A percentile compares a stretch with the other conserved stretches of the same genome.
These are phyloP conservation scores for Hortiboletus rubellus DNA, from an alignment of 1,284 basidiomycete genomes.

Conservation along the genomic window DNA sequence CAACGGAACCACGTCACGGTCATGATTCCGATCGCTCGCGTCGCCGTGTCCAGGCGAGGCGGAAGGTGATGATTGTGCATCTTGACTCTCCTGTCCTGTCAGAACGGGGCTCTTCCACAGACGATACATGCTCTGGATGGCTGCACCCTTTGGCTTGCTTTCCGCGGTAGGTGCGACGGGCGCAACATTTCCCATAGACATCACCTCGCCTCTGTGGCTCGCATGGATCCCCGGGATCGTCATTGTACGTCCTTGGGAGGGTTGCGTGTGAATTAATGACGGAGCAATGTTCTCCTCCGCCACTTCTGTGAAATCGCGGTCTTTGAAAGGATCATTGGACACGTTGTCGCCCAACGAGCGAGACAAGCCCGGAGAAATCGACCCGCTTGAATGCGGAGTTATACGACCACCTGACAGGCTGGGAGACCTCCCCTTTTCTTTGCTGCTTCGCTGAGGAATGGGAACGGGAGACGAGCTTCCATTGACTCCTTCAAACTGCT, in stretches of 20 bases:
- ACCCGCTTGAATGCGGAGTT: constrained; percentile 21
- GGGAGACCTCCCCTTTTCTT: constrained; percentile 30
- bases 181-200: constrained; percentile 74
- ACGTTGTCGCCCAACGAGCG: constrained; percentile 32
- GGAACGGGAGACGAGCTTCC: constrained; percentile 31
- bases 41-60: constrained; percentile 17
- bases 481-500: constrained; percentile 34
- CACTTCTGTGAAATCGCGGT: constrained; percentile 32
- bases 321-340: constrained; percentile 26
- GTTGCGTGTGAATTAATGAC: constrained; percentile 67
- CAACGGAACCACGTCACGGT: constrained; percentile 34
- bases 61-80: constrained; percentile 25
- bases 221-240: constrained; percentile 79
- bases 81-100: constrained; percentile 30
- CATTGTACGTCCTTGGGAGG: constrained; percentile 69
- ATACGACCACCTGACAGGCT: constrained; percentile 31
- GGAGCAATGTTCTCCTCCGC: constrained; percentile 24
- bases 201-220: constrained; percentile 73
- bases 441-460: constrained; percentile 31
- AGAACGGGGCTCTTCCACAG: constrained; percentile 59
- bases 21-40: constrained; percentile 33
- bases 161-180: constrained; percentile 45
- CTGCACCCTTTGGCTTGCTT: constrained; percentile 44
- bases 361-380: constrained; percentile 34
- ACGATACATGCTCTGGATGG: constrained; percentile 68